Percentiles rank a stretch among this genome's conserved stretches.
These are phyloP conservation scores for Lecanicillium sp. DNA, from an alignment of 2,329 filamentous ascomycete species.

Conservation along the genomic window DNA sequence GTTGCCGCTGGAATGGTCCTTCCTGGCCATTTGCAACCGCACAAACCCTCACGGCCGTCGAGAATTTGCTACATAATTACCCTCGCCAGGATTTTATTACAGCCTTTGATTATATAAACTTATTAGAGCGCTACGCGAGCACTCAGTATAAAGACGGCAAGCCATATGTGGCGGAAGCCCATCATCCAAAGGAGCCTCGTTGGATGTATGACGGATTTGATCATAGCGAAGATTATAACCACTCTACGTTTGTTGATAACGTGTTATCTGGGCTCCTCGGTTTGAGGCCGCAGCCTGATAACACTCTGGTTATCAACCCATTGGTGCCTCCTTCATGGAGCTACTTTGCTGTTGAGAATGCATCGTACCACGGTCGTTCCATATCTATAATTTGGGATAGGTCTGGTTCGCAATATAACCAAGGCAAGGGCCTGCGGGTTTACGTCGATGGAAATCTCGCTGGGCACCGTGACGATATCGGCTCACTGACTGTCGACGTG, in stretches of 20 bases:
- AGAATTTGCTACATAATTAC: conserved; percentile 21
- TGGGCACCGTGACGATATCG: conserved; percentile 12
- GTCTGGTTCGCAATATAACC: conserved; percentile 26
- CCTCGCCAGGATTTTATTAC: conserved; percentile 21
- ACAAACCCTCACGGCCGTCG: conserved; percentile 31
- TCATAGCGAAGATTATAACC: conserved; percentile 28
- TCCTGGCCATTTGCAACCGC: conserved; percentile 35
- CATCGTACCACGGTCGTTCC: conserved; percentile 32
- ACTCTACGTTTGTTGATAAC: conserved; percentile 36
- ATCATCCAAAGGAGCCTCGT: conserved; percentile 24
- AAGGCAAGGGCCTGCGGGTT: conserved; percentile 24
- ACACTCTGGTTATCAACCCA: conserved; percentile 28
- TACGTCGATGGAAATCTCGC: conserved; percentile 23
- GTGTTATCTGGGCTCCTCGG: conserved; percentile 34
- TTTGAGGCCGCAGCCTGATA: conserved; percentile 27
- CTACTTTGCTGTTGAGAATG: conserved; percentile 33
- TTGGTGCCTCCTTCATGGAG: conserved; percentile 27
- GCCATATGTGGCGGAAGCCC: conserved; percentile 36
- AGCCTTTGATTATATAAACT: conserved; percentile 26
- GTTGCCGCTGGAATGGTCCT: conserved; percentile 35
- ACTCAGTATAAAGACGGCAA: conserved; percentile 27
- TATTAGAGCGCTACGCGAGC: conserved; percentile 28
- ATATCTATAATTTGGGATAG: conserved; percentile 32
- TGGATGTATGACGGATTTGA: conserved; percentile 20
- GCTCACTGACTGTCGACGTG: conserved; percentile 12